Evolutionary conservation across 345 rosid species (phyloP).

Genomic region (Rhizophora apiculata): DNA sequence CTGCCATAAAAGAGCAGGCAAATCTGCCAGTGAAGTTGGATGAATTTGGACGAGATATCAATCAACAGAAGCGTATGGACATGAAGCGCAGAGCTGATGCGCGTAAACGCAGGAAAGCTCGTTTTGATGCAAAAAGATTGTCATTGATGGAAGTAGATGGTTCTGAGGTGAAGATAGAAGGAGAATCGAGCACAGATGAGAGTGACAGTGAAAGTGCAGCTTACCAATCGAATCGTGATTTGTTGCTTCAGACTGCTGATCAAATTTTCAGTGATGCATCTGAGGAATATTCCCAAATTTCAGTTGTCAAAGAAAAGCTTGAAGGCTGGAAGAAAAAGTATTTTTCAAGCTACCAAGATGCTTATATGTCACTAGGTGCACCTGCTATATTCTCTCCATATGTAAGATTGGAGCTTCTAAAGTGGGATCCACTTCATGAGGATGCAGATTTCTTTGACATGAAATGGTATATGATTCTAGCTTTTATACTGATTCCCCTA

Average conservation of each 20-base stretch:
- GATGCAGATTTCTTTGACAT: constrained; percentile 66
- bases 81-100: constrained; percentile 75
- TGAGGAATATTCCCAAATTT: constrained; percentile 87
- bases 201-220: constrained; percentile 86
- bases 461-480: constrained; percentile 57
- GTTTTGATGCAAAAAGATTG: constrained; percentile 62
- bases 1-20: constrained; percentile 53
- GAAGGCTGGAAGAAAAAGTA: constrained; percentile 87
- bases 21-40: constrained; percentile 71
- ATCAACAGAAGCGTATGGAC: constrained; percentile 83
- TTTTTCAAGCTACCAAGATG: constrained; percentile 71
- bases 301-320: constrained; percentile 68
- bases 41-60: constrained; percentile 92
- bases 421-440: constrained; percentile 90
- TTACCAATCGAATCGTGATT: constrained; percentile 61
- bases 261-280: constrained; percentile 82
- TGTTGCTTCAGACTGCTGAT: constrained; percentile 69
- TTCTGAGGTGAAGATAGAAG: constrained; percentile 68
- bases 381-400: constrained; percentile 93
- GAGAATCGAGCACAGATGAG: constrained; percentile 97
- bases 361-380: constrained; percentile 78
- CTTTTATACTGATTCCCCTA: neutral
- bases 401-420: constrained; percentile 84
- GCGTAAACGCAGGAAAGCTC: constrained; percentile 67
- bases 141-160: constrained; percentile 64